phyloP scores from a whole-genome alignment of 306 rosid species.

The Malus asiatica region DNA sequence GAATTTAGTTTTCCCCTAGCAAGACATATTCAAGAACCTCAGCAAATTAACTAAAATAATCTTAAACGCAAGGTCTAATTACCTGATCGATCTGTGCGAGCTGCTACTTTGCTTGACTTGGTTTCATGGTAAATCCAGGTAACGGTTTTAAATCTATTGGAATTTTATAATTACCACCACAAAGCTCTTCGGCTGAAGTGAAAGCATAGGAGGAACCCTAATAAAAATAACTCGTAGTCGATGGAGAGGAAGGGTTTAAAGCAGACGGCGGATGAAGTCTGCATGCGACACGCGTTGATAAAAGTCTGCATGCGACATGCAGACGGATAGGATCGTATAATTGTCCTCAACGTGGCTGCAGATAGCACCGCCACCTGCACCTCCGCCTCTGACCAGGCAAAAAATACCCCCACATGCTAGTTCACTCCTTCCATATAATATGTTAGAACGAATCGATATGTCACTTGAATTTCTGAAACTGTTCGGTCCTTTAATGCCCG shows the following conservation, averaged over 20 bases:
- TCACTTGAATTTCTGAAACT: background rate
- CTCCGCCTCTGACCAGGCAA: background rate
- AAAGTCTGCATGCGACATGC: conserved; percentile 18
- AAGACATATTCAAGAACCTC: background rate
- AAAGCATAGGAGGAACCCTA: background rate
- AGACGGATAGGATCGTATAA: background rate
- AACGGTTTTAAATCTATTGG: too few relatives aligned
- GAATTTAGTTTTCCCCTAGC: background rate
- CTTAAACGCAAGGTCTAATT: background rate
- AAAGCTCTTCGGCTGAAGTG: background rate
- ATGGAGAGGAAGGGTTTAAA: background rate
- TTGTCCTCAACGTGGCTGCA: conserved; percentile 20
- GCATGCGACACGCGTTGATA: conserved; percentile 16
- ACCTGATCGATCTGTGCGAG: background rate
- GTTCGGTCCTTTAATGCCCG: background rate
- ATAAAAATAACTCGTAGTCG: background rate
- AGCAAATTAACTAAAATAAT: background rate
- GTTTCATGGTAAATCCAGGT: background rate
- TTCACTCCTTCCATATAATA: too few relatives aligned
- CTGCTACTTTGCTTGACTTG: background rate
- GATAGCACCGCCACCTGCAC: background rate
- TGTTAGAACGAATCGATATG: background rate
- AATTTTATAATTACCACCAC: background rate
- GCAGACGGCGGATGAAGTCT: background rate
- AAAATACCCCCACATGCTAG: background rate